These are phyloP conservation scores for Colletotrichum tanaceti DNA, from an alignment of 2,329 filamentous ascomycete genomes.

Conservation along the genomic window DNA sequence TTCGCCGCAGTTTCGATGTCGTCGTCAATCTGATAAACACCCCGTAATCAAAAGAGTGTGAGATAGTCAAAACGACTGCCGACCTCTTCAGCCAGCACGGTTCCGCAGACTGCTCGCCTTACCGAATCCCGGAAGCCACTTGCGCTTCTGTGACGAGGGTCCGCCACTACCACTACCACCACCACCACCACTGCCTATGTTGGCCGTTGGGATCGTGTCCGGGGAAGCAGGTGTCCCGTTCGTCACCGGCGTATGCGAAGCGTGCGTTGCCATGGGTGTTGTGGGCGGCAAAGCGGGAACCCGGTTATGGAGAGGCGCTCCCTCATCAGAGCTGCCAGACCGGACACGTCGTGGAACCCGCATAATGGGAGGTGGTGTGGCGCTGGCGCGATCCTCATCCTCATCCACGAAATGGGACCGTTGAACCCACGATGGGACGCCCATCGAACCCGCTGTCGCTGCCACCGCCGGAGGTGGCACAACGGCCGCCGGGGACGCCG, in stretches of 20 bases:
- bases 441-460: constrained; percentile 45
- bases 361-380: constrained; percentile 68
- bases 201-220: constrained; percentile 23
- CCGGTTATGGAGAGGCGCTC: constrained; percentile 23
- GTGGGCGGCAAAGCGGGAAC: constrained; percentile 4
- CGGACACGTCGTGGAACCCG: constrained; percentile 51
- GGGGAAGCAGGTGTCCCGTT: constrained; percentile 23
- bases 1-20: background rate
- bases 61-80: constrained; percentile 1
- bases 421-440: constrained; percentile 55
- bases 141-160: constrained; percentile 42
- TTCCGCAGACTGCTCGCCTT: constrained; percentile 48
- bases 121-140: constrained; percentile 50
- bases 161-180: too few species aligned
- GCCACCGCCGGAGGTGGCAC: constrained; percentile 38
- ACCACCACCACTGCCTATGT: constrained; percentile 29
- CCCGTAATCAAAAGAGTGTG: background rate
- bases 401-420: constrained; percentile 48
- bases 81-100: constrained; percentile 40
- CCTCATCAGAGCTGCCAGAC: constrained; percentile 40
- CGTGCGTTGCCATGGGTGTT: constrained; percentile 15
- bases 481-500: constrained; percentile 41
- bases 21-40: background rate
- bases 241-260: constrained; percentile 8
- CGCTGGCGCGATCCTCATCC: constrained; percentile 60